phyloP scores from a whole-genome alignment of 352 stramenopile genomes.

The Pythium biforme region DNA sequence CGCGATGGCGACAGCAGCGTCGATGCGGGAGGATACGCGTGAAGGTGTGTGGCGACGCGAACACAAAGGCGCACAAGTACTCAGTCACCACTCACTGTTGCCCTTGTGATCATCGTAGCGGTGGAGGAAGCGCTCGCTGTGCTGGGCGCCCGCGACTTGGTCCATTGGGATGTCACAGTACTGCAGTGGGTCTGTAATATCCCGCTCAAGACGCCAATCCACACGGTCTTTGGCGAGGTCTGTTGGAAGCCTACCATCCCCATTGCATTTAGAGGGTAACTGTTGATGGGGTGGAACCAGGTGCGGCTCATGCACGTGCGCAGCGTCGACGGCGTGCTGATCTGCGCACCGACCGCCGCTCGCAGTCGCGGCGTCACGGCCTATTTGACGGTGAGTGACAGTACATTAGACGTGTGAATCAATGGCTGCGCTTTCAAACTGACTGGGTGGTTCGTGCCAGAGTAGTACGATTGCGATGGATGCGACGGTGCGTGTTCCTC shows the following conservation, averaged over 20 bases:
- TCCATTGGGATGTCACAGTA: slow-evolving; percentile 46
- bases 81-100: not conserved
- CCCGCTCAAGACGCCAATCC: slow-evolving; percentile 37
- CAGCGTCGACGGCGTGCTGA: slow-evolving; percentile 47
- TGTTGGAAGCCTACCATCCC: no score
- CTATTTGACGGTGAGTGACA: slow-evolving; percentile 45
- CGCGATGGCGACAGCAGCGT: not conserved
- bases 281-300: no score
- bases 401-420: not conserved
- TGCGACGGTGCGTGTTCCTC: not conserved
- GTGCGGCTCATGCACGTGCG: slow-evolving; percentile 42
- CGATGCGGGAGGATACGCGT: not conserved
- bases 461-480: slow-evolving; percentile 31
- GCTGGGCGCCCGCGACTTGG: slow-evolving; percentile 44
- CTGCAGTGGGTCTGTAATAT: slow-evolving; percentile 46
- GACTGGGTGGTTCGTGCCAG: slow-evolving; percentile 18
- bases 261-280: no score
- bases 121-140: slow-evolving; percentile 54
- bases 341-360: slow-evolving; percentile 37
- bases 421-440: not conserved
- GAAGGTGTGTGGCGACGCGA: not conserved
- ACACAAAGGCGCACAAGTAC: no score
- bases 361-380: slow-evolving; percentile 23
- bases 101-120: slow-evolving; percentile 14
- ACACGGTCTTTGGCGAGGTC: slow-evolving; percentile 56